phyloP scores from a whole-genome alignment of 2,329 filamentous ascomycete genomes.

The Fusarium oxysporum region DNA sequence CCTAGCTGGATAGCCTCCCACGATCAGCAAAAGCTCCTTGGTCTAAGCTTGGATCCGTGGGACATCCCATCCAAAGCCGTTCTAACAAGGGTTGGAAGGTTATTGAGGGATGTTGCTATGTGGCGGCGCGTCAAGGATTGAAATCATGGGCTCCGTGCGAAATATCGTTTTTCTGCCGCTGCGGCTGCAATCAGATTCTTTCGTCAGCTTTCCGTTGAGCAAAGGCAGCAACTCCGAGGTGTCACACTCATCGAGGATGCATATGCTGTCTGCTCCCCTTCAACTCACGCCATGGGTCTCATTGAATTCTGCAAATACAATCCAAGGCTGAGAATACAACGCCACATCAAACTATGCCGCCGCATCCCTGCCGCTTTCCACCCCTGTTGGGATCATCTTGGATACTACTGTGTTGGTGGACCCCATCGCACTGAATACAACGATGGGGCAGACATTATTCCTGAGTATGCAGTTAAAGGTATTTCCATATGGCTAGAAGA shows the following conservation, averaged over 20 bases:
- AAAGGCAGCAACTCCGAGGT: neutral
- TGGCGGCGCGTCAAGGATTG: neutral
- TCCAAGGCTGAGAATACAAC: neutral
- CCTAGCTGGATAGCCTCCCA: neutral
- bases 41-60: neutral
- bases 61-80: neutral
- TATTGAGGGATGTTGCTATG: rapidly evolving
- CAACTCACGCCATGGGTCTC: neutral
- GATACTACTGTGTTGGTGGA: neutral
- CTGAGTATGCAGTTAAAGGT: neutral
- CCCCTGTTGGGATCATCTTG: neutral
- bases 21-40: neutral
- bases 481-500: neutral
- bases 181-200: constrained; percentile 9
- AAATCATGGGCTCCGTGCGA: rapidly evolving
- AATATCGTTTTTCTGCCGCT: constrained; percentile 7
- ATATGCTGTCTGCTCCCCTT: neutral
- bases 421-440: neutral
- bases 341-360: neutral
- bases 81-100: rapidly evolving
- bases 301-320: neutral
- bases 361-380: too few relatives aligned
- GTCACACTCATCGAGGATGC: neutral
- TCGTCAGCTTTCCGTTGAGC: neutral
- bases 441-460: rapidly evolving